Evolutionary conservation across 176 grass and related monocot genomes (phyloP).

Genomic region (Ensete glaucum): DNA sequence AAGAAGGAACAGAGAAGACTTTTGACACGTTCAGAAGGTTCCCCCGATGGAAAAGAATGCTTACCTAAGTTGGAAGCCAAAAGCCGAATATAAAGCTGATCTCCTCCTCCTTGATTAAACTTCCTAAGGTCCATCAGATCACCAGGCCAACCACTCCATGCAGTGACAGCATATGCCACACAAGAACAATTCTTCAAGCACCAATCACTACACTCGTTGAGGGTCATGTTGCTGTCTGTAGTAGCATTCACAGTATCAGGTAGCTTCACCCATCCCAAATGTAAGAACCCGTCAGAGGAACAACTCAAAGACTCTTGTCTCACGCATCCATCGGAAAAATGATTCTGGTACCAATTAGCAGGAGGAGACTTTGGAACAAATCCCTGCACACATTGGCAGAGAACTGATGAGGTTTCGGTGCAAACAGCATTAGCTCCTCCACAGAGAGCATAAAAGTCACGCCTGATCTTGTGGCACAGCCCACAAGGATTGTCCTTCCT

Average conservation of each 20-base stretch:
- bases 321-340: background rate
- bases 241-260: slow-evolving; percentile 3
- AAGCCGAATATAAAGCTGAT: background rate
- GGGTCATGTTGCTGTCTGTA: no score
- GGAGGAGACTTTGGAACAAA: background rate
- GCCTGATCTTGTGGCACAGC: background rate
- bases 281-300: background rate
- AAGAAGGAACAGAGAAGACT: no score
- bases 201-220: no score
- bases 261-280: background rate
- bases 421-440: background rate
- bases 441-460: background rate
- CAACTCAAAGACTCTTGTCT: background rate
- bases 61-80: no score
- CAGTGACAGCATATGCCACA: no score
- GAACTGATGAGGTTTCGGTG: background rate
- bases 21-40: no score
- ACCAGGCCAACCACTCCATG: background rate
- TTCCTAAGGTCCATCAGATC: background rate
- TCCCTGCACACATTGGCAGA: background rate
- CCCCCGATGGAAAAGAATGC: no score
- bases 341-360: no score
- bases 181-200: no score
- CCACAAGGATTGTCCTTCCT: background rate
- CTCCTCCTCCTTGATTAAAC: background rate